Percentiles rank a stretch among this genome's conserved stretches.
These are phyloP conservation scores for Amaranthus palmeri DNA, from an alignment of 148 eudicot species.

Conservation along the genomic window DNA sequence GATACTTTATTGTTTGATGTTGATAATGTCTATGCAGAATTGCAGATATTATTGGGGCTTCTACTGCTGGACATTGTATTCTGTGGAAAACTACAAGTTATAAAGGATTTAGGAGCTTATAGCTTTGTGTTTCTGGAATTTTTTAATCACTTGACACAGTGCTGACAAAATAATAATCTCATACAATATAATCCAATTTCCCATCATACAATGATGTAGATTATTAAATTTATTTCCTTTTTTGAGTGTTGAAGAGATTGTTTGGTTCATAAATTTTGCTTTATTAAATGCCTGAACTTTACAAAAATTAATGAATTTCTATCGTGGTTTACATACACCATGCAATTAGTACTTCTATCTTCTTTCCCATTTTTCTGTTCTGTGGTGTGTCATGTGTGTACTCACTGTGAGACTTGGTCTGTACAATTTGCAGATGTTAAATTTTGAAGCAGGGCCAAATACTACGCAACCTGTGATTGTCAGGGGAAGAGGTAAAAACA, in stretches of 20 bases:
- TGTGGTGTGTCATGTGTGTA: too few species aligned
- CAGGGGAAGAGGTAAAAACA: slow-evolving; percentile 22
- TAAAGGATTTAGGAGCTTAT: neutral
- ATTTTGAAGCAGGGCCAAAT: slow-evolving; percentile 12
- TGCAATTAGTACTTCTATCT: too few species aligned
- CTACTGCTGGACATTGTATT: neutral
- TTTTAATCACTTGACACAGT: neutral
- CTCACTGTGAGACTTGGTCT: neutral
- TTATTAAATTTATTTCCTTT: neutral
- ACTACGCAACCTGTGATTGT: slow-evolving; percentile 17
- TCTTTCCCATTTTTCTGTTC: too few species aligned
- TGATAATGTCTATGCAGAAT: neutral
- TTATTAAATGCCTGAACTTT: neutral
- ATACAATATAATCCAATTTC: neutral
- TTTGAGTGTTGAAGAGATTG: neutral
- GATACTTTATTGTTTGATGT: neutral
- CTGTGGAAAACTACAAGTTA: neutral
- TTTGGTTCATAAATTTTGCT: neutral
- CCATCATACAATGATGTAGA: neutral
- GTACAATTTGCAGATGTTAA: slow-evolving; percentile 8
- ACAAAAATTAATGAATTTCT: too few species aligned
- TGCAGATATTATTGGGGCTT: neutral
- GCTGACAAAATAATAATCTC: neutral
- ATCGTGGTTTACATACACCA: too few species aligned
- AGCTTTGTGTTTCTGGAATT: neutral